These are phyloP conservation scores for Immersiporthe knoxdaviesiana DNA, from an alignment of 2,329 filamentous ascomycete species.

Conservation along the genomic window DNA sequence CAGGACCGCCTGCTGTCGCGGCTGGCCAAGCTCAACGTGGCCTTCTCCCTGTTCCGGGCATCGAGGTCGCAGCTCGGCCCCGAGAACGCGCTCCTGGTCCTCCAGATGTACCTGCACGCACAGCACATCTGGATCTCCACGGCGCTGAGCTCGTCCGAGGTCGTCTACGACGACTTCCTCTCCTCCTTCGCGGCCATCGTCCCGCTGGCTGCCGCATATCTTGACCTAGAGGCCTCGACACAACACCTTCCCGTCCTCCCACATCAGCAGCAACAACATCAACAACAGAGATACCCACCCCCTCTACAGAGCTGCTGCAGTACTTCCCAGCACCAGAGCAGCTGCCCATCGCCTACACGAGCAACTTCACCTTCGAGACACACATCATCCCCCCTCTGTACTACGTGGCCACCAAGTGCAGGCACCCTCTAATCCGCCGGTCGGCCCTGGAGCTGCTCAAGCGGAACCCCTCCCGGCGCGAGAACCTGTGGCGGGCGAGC, in stretches of 20 bases:
- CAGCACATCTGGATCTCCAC: slow-evolving; percentile 40
- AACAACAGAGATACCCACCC: slow-evolving; percentile 4
- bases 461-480: slow-evolving; percentile 36
- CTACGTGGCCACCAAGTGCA: slow-evolving; percentile 43
- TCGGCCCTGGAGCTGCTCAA: slow-evolving; percentile 42
- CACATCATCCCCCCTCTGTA: slow-evolving; percentile 45
- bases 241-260: slow-evolving; percentile 3
- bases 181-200: slow-evolving; percentile 42
- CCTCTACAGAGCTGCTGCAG: slow-evolving; percentile 4
- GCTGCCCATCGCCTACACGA: slow-evolving; percentile 18
- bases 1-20: slow-evolving; percentile 41
- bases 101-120: slow-evolving; percentile 42
- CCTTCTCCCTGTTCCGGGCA: slow-evolving; percentile 38
- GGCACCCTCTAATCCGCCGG: slow-evolving; percentile 44
- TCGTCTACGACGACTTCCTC: slow-evolving; percentile 39
- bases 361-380: slow-evolving; percentile 44
- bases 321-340: slow-evolving; percentile 25
- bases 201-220: slow-evolving; percentile 38
- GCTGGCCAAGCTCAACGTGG: slow-evolving; percentile 38
- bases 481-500: slow-evolving; percentile 44
- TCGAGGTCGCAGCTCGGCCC: slow-evolving; percentile 32
- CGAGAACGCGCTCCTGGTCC: slow-evolving; percentile 34
- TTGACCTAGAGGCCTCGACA: slow-evolving; percentile 27
- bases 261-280: too few relatives aligned
- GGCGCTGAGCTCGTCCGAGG: slow-evolving; percentile 36